Percentiles rank a stretch among this genome's conserved stretches.
phyloP scores from a whole-genome alignment of 139 green algal species.

The Spirogloea muscicola region DNA sequence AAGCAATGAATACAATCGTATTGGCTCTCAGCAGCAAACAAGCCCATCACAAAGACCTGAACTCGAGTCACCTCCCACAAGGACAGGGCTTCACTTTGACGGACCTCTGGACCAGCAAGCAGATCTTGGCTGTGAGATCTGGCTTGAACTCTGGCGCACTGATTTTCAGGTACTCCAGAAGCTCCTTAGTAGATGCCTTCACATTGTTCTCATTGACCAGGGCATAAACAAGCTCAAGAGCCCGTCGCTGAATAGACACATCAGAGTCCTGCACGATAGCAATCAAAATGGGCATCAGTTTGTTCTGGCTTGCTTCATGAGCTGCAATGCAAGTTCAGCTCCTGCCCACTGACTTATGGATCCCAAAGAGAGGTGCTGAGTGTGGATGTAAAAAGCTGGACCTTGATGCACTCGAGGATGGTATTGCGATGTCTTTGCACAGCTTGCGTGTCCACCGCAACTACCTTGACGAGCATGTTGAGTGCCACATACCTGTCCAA shows the following conservation, averaged over 20 bases:
- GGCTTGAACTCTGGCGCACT: slow-evolving; percentile 92
- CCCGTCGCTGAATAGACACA: slow-evolving; percentile 72
- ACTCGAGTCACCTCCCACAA: no score
- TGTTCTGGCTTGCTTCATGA: no score
- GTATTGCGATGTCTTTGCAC: slow-evolving; percentile 92
- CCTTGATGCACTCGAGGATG: slow-evolving; percentile 96
- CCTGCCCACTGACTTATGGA: neutral
- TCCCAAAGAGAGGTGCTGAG: no score
- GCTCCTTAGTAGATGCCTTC: slow-evolving; percentile 75
- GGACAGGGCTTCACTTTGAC: no score
- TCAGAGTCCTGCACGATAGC: slow-evolving; percentile 57
- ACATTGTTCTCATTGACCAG: slow-evolving; percentile 83
- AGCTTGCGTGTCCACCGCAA: slow-evolving; percentile 78
- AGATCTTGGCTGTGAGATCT: slow-evolving; percentile 89
- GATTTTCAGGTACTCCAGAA: slow-evolving; percentile 91
- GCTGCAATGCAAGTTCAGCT: no score
- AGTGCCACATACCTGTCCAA: slow-evolving; percentile 91
- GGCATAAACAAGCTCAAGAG: slow-evolving; percentile 92
- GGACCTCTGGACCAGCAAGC: slow-evolving; percentile 73
- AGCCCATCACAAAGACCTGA: no score
- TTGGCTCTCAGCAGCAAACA: no score
- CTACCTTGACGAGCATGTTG: slow-evolving; percentile 84
- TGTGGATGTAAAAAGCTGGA: no score
- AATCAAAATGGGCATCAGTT: no score
- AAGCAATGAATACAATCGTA: no score